Base-by-base conservation (phyloP, 805 yeast genomes). In the Saccharomycopsis babjevae region DNA sequence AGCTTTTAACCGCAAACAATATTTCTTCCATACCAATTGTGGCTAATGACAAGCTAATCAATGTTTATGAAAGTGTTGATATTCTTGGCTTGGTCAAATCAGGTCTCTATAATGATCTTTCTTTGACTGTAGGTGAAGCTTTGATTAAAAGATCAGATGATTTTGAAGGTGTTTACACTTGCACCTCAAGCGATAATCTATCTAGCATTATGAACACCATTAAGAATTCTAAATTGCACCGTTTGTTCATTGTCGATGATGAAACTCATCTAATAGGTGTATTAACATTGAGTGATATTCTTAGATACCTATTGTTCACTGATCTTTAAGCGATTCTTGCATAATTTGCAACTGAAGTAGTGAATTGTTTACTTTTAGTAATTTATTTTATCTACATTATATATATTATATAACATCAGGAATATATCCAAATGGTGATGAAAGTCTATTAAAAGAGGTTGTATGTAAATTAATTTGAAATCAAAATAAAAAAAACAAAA, bases 141-240 rank as follows among this genome's bases (percentile, higher is more conserved):
- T 77, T 94, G 59, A 83, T 94, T 84, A 84, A 96, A 73, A 79
- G 97, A 70, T 85, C 96, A 3, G 97, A 92, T 67, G 97, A 94
- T 71, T 94, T 93, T 68, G 98, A 94, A 73, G 99, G 99, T 62
- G 98, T 94, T 15, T 89, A 91, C 73, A 94, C 98, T 0, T 94
- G 99, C 74, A 89, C 97, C 0, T 79, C 84, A 66, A 81, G 84
- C 66, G 99, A 94, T 71, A 80, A 92, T 65, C 76, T 94, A 61
- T 86, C 93, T 64, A 89, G 96, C 16, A 87, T 94, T 61, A 81
- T 94, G 84, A 97, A 92, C 71, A 92, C 96, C 40, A 90, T 94
- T 62, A 82, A 97, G 68, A 88, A 91, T 67, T 85, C 96, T 39
- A 82, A 98, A 67, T 79, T 94, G 63, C 97, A 94, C 71, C 81